Evolutionary conservation across 2,329 filamentous ascomycete species (phyloP).

Genomic region (Trichoderma cornu-damae): DNA sequence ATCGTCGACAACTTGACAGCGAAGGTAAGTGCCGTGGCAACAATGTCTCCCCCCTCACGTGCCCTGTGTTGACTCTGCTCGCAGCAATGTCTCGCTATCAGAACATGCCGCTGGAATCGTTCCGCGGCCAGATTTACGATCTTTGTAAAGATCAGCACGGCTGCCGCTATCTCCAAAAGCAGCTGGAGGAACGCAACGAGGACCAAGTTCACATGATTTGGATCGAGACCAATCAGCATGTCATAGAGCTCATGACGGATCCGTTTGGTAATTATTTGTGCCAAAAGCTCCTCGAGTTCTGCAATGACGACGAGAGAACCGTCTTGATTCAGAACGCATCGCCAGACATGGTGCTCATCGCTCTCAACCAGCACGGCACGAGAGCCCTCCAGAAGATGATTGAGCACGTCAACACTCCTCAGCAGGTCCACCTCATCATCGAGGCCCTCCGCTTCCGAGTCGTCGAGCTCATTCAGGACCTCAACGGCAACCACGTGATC

Average conservation of each 20-base stretch:
- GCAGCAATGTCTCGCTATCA: slow-evolving; percentile 72
- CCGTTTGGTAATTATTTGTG: slow-evolving; percentile 99
- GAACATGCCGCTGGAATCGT: slow-evolving; percentile 74
- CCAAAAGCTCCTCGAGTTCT: slow-evolving; percentile 95
- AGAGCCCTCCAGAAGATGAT: slow-evolving; percentile 99
- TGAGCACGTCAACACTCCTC: slow-evolving; percentile 81
- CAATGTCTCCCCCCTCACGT: background rate
- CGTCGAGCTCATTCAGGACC: slow-evolving; percentile 90
- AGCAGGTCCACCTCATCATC: slow-evolving; percentile 85
- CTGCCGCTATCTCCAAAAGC: slow-evolving; percentile 94
- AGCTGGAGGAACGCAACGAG: slow-evolving; percentile 82
- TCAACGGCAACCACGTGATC: slow-evolving; percentile 98
- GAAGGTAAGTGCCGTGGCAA: slow-evolving; percentile 51
- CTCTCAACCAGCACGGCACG: slow-evolving; percentile 94
- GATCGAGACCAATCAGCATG: slow-evolving; percentile 85
- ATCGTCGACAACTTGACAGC: slow-evolving; percentile 67
- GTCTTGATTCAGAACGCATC: slow-evolving; percentile 86
- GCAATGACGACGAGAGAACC: slow-evolving; percentile 91
- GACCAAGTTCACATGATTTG: slow-evolving; percentile 91
- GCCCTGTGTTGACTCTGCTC: slow-evolving; percentile 16
- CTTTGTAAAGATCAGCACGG: slow-evolving; percentile 98
- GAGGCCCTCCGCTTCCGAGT: slow-evolving; percentile 76
- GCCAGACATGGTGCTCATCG: slow-evolving; percentile 83
- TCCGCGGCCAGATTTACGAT: slow-evolving; percentile 77
- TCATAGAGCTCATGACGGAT: slow-evolving; percentile 97